These are phyloP conservation scores for Phlebopus sp. DNA, from an alignment of 1,284 basidiomycete species.

Conservation along the genomic window DNA sequence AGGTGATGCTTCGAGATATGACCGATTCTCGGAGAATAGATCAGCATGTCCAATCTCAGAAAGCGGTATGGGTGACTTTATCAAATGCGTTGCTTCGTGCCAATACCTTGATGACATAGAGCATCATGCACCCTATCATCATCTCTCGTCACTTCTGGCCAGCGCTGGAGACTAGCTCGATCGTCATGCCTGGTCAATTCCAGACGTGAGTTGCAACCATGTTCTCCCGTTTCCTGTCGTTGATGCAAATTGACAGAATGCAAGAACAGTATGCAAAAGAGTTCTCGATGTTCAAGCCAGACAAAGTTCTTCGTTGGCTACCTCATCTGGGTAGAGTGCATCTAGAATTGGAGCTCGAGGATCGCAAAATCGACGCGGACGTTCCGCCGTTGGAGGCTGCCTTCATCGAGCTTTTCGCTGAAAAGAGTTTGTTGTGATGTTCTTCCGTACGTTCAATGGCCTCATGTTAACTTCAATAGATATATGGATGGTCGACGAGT, in stretches of 20 bases:
- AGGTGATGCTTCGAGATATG: conserved; percentile 96
- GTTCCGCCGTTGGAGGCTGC: conserved; percentile 87
- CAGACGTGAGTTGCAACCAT: conserved; percentile 51
- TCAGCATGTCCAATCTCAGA: conserved; percentile 76
- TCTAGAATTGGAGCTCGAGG: conserved; percentile 76
- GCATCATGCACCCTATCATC: conserved; percentile 76
- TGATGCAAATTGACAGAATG: conserved; percentile 42
- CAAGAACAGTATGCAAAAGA: conserved; percentile 75
- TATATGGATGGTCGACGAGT: conserved; percentile 64
- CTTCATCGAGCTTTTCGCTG: conserved; percentile 82
- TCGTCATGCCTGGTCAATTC: conserved; percentile 83
- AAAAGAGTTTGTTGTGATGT: conserved; percentile 45
- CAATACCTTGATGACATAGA: conserved; percentile 19
- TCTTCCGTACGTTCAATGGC: background rate
- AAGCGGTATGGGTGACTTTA: conserved; percentile 44
- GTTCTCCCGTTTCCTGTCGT: conserved; percentile 3
- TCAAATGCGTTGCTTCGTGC: conserved; percentile 6
- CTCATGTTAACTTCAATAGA: conserved; percentile 40
- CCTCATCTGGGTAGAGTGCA: conserved; percentile 82
- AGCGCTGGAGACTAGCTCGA: conserved; percentile 64
- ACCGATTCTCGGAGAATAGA: conserved; percentile 89
- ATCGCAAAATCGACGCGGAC: conserved; percentile 72
- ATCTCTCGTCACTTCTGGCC: conserved; percentile 96
- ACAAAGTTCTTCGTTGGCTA: conserved; percentile 85
- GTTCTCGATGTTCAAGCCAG: conserved; percentile 81